Base-by-base conservation (phyloP, 495 filamentous ascomycete genomes). In the Neurospora sp. region DNA sequence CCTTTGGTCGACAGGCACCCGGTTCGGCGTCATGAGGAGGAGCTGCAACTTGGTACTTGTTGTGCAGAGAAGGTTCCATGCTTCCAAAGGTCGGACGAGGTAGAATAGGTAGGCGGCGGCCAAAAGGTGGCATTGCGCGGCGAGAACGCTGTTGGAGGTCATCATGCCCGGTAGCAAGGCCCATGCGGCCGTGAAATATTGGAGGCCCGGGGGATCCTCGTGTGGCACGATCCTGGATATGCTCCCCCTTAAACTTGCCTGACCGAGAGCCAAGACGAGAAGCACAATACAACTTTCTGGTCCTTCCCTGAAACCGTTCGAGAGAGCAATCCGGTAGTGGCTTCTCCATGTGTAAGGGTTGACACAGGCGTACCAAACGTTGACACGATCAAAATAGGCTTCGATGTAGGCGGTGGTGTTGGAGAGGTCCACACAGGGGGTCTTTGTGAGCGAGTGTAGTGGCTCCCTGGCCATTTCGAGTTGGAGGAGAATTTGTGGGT, bases 331-430 rank as follows among this genome's bases (percentile, higher is more conserved):
- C 23, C 87, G 85, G 79, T 94, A 94, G 80, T 93, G 90, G 73
- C 87, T 88, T n/a, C 87, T 85, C 93, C 92, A 95, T 23, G 89
- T 92, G 81, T 91, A 92, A 31, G 93, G 93, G 80, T 93, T 94
- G 71, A 95, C 92, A 80, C 91, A 93, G 40, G 93, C 92, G 75
- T 94, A 94, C 91, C 92, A 95, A 6, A 93, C 86, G 78, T 94
- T 94, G 72, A 93, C 93, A 35, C 90, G 86, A 60, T 91, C 88
- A 76, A 95, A 95, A 82, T 92, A 94, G 10, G 92, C 88, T 78
- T 90, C 88, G 70, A 93, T 89, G 81, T 93, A 93, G 16, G 87
- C 84, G 31, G 88, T 85, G n/a, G 91, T 91, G 81, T 94, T 92
- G 27, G 90, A 90, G 76, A 94, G 79, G 79, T 94, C 92, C 41